Percentiles rank a stretch among this genome's conserved stretches.
These are phyloP conservation scores for Castanea sativa DNA, from an alignment of 306 rosid species.

Conservation along the genomic window DNA sequence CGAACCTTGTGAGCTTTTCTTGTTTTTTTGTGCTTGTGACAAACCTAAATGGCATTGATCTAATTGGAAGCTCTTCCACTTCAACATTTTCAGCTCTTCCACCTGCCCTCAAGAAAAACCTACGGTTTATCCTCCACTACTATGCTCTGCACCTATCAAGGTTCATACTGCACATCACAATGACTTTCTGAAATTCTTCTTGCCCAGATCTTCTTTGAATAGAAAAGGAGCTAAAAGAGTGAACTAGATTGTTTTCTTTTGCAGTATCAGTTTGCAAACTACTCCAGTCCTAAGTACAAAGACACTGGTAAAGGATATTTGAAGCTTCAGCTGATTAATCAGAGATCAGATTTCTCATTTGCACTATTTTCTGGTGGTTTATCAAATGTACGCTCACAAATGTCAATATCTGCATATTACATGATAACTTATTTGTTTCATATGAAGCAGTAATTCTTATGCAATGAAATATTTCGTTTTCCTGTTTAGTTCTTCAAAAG, in stretches of 20 bases:
- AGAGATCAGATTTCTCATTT: conserved; percentile 86
- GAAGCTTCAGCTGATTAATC: conserved; percentile 86
- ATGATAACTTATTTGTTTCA: not conserved
- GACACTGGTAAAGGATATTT: conserved; percentile 65
- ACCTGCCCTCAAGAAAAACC: conserved; percentile 59
- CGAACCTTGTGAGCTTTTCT: not conserved
- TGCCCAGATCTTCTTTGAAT: not conserved
- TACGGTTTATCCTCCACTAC: conserved; percentile 55
- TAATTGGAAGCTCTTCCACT: conserved; percentile 19
- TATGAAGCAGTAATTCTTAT: not conserved
- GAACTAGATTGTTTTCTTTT: conserved; percentile 15
- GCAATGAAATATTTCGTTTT: not conserved
- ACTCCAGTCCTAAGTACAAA: conserved; percentile 54
- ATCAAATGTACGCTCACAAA: conserved; percentile 42
- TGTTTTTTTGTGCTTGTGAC: not conserved
- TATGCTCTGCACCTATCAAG: conserved; percentile 95
- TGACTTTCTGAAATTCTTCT: not conserved
- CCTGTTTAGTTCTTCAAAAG: not conserved
- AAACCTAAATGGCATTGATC: conserved; percentile 1
- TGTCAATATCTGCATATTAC: not conserved
- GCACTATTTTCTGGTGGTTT: conserved; percentile 78
- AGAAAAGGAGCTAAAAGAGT: not conserved
- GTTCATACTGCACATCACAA: conserved; percentile 27
- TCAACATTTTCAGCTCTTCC: conserved; percentile 60
- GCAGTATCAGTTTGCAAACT: conserved; percentile 90